Evolutionary conservation across 495 filamentous ascomycete species (phyloP), one percentile per base, ranked within the genome.

Genomic region (Penicillium ochrochloron): DNA sequence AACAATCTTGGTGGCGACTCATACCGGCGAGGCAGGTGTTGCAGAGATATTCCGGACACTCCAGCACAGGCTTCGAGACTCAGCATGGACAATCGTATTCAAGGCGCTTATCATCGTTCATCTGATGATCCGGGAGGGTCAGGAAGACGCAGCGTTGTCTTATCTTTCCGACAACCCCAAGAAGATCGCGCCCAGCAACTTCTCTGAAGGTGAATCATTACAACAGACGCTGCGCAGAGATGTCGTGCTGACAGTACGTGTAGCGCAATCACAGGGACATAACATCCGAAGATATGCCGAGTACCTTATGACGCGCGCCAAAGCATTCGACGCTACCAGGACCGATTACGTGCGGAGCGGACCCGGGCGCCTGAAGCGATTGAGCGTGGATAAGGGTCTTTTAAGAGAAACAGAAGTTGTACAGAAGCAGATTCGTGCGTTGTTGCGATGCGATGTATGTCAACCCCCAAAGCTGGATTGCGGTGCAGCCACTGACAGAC

Each of bases 11-110:
- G 85, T 96, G 68, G 96, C 95, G 64, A 99, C 95, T 35, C 93
- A 97, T 77, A 87, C 92, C 5, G 95, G 95, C 65, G 95, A 99
- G 74, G 91, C 92, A 17, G 95, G 96, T 61, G 93, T 99, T 53
- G 96, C 90, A 48, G 95, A 99, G 77, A 91, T 99, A 51, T 98
- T 99, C 72, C 87, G 96, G 50, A 91, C 93, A 33, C 78, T 99
- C 27, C 92, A 96, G 70, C 87, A 91, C 71, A 85, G 95, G 57
- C 80, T 99, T 54, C 89, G 92, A 68, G 95, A 99, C 71, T 93
- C 94, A 69, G 96, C 94, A 86, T 99, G 95, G 95, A 98, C 96
- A 10, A 88, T 91, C 34, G 93, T 94, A 60, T 97, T 97, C 87
- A 99, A 99, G 78, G 86, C 89, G 58, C 83, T 99, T 59, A 97